These are phyloP conservation scores for Clonostachys byssicola DNA, from an alignment of 2,329 filamentous ascomycete genomes.

Conservation along the genomic window DNA sequence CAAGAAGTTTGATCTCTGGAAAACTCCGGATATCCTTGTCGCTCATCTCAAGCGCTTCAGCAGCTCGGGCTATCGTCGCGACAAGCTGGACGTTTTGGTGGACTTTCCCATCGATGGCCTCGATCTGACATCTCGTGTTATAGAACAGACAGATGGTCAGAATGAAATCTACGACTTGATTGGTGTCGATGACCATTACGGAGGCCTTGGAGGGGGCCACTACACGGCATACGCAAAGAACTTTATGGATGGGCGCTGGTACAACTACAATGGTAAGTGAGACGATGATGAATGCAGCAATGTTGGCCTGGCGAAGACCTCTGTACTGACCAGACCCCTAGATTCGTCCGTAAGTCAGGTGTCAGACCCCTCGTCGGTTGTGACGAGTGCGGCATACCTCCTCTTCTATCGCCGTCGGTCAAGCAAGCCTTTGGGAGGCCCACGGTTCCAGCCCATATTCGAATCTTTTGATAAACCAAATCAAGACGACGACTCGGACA, in stretches of 20 bases:
- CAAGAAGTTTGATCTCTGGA: slow-evolving; percentile 98
- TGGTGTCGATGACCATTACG: slow-evolving; percentile 93
- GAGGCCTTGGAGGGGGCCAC: slow-evolving; percentile 88
- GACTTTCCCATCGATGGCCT: slow-evolving; percentile 88
- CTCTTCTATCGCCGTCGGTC: slow-evolving; percentile 93
- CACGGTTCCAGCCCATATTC: slow-evolving; percentile 67
- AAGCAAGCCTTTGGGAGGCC: slow-evolving; percentile 71
- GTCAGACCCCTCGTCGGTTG: slow-evolving; percentile 55
- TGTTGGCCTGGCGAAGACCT: not conserved
- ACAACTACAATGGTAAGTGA: slow-evolving; percentile 86
- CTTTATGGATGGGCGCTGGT: slow-evolving; percentile 86
- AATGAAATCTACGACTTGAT: slow-evolving; percentile 87
- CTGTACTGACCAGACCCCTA: slow-evolving; percentile 40
- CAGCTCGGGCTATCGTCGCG: slow-evolving; percentile 72
- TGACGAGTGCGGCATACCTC: slow-evolving; percentile 80
- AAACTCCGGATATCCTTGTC: slow-evolving; percentile 88
- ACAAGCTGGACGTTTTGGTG: slow-evolving; percentile 88
- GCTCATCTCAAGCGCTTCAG: slow-evolving; percentile 96
- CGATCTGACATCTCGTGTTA: slow-evolving; percentile 75
- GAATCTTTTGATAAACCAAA: slow-evolving; percentile 53
- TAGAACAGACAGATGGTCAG: slow-evolving; percentile 77
- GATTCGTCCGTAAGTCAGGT: slow-evolving; percentile 69
- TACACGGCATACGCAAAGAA: slow-evolving; percentile 96
- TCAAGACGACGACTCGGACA: slow-evolving; percentile 37
- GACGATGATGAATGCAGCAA: not conserved